Conservation (phyloP, 1,284 basidiomycete species). For the Mycena citricolor region DNA sequence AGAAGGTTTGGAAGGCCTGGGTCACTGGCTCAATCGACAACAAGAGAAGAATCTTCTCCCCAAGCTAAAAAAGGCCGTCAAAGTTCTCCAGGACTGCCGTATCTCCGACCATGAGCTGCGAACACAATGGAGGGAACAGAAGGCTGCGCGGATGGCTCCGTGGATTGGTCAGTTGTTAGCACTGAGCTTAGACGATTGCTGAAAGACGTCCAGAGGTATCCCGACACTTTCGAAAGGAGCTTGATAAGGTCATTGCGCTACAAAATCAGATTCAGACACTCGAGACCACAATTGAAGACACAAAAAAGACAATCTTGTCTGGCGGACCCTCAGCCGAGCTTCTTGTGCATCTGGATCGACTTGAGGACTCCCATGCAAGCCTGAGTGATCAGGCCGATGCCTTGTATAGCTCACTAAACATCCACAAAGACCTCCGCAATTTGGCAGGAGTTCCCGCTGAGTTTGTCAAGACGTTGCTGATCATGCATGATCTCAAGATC, state of each 20-base stretch:
- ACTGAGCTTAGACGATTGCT: no score
- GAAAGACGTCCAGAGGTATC: conserved; percentile 39
- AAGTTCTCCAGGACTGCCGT: conserved; percentile 17
- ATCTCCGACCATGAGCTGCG: conserved; percentile 23
- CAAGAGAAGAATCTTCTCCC: background rate
- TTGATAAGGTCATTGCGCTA: conserved; percentile 35
- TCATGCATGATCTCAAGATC: conserved; percentile 38
- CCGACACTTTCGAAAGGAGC: conserved; percentile 33
- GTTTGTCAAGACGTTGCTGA: conserved; percentile 33
- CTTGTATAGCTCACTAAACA: conserved; percentile 37
- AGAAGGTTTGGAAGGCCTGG: conserved; percentile 22
- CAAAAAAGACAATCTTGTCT: conserved; percentile 15
- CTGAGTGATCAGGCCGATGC: conserved; percentile 28
- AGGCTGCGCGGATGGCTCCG: conserved; percentile 27
- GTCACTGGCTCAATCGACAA: conserved; percentile 25
- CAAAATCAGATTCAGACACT: conserved; percentile 35
- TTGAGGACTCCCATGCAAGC: conserved; percentile 23
- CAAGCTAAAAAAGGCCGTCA: background rate
- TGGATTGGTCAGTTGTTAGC: conserved; percentile 30
- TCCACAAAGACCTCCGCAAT: conserved; percentile 33
- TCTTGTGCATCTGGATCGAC: conserved; percentile 18
- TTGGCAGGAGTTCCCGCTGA: conserved; percentile 31
- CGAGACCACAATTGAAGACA: conserved; percentile 25
- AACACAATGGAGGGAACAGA: conserved; percentile 33
- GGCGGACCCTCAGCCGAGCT: conserved; percentile 6